A percentile compares a stretch with the other conserved stretches of the same genome.
phyloP scores from a whole-genome alignment of 2,329 filamentous ascomycete species.

The Xylaria polymorpha region DNA sequence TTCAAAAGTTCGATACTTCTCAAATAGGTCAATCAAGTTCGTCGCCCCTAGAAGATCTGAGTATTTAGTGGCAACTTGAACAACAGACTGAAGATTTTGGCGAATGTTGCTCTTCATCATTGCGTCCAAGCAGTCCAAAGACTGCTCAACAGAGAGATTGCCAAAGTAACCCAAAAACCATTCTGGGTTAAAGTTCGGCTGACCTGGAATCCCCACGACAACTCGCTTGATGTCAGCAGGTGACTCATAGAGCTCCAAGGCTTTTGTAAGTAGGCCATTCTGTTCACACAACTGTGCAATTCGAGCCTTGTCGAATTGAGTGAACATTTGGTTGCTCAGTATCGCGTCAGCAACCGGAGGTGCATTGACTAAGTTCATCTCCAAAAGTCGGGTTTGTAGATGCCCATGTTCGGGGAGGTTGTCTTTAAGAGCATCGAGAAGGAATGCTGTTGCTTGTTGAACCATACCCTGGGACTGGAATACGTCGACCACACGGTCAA shows the following conservation, averaged over 20 bases:
- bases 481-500: conserved; percentile 95
- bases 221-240: conserved; percentile 90
- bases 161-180: conserved; percentile 95
- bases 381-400: conserved; percentile 91
- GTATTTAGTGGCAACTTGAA: conserved; percentile 97
- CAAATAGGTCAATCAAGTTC: conserved; percentile 89
- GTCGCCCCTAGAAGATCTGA: conserved; percentile 92
- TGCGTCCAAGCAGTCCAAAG: conserved; percentile 90
- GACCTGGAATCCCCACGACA: conserved; percentile 81
- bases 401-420: conserved; percentile 94
- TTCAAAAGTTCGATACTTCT: conserved; percentile 97
- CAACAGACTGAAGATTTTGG: conserved; percentile 93
- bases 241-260: conserved; percentile 95
- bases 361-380: conserved; percentile 98
- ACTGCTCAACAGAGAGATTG: conserved; percentile 93
- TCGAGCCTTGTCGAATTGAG: conserved; percentile 90
- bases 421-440: conserved; percentile 93
- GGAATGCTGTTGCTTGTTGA: conserved; percentile 97
- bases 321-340: conserved; percentile 98
- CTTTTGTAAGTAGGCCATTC: conserved; percentile 85
- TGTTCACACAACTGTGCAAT: conserved; percentile 94
- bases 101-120: conserved; percentile 98
- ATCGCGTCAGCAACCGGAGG: conserved; percentile 98
- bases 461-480: conserved; percentile 99
- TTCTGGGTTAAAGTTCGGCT: conserved; percentile 87